phyloP scores from a whole-genome alignment of 495 filamentous ascomycete species.

The Podospora bellae-mahoneyi region DNA sequence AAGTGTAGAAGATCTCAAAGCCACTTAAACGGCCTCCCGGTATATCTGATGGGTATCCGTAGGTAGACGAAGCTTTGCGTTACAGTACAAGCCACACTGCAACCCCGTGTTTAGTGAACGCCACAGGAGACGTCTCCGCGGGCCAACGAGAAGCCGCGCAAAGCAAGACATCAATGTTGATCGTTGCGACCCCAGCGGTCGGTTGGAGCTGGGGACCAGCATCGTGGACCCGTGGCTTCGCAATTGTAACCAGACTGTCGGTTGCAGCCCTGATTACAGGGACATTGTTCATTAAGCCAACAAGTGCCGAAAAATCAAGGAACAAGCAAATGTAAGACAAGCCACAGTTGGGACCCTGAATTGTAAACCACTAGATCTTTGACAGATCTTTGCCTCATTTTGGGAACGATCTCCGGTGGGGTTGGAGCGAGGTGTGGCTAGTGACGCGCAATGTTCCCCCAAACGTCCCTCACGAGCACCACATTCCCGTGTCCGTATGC shows the following conservation, averaged over 20 bases:
- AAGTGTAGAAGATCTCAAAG: background rate
- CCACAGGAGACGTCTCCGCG: background rate
- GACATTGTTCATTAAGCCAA: background rate
- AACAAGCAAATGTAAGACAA: background rate
- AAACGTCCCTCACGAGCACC: no score
- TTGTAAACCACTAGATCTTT: background rate
- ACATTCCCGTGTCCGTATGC: background rate
- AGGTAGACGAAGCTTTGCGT: background rate
- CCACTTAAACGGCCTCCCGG: background rate
- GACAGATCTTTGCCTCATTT: constrained; percentile 4
- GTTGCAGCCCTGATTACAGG: background rate
- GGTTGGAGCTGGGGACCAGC: background rate
- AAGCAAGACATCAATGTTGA: background rate
- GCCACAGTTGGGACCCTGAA: background rate
- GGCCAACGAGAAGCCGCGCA: background rate
- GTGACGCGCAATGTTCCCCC: background rate
- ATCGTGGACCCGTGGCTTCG: background rate
- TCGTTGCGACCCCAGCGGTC: background rate
- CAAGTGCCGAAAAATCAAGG: constrained; percentile 5
- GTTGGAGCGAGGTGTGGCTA: constrained; percentile 1
- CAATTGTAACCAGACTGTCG: no score
- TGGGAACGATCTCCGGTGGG: background rate
- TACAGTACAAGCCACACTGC: constrained; percentile 5
- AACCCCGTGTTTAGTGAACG: background rate
- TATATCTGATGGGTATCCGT: background rate